phyloP scores from a whole-genome alignment of 23 red algal genomes.

The Gracilaria vermiculophylla region DNA sequence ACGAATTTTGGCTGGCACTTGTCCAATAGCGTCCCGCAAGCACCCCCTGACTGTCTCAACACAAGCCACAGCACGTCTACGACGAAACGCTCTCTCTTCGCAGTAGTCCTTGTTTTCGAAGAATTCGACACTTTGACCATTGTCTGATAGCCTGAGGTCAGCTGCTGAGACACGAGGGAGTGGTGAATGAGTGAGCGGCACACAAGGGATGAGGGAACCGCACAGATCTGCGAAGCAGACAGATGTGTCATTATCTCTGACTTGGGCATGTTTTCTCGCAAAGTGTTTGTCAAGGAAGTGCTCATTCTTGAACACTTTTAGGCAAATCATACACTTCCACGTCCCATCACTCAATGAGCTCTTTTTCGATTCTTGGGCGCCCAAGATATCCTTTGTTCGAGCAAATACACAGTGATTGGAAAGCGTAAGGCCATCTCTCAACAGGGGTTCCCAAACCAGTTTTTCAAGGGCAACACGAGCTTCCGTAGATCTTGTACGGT shows the following conservation, averaged over 20 bases:
- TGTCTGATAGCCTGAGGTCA: neutral
- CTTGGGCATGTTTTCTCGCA: slow-evolving; percentile 34
- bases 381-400: slow-evolving; percentile 27
- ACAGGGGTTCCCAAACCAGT: slow-evolving; percentile 37
- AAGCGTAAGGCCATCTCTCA: slow-evolving; percentile 1
- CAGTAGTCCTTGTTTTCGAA: slow-evolving; percentile 34
- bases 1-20: neutral
- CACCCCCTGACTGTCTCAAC: slow-evolving; percentile 10
- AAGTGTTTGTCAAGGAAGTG: slow-evolving; percentile 66
- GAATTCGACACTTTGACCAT: neutral
- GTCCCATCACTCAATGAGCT: neutral
- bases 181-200: neutral
- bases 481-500: slow-evolving; percentile 59
- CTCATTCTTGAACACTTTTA: slow-evolving; percentile 47
- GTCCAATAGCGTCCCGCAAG: neutral
- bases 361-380: slow-evolving; percentile 36
- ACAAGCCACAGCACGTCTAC: slow-evolving; percentile 17
- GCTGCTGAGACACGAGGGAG: slow-evolving; percentile 15
- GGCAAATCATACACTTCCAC: slow-evolving; percentile 56
- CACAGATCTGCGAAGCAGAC: slow-evolving; percentile 62
- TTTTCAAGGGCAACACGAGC: slow-evolving; percentile 27
- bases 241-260: slow-evolving; percentile 14
- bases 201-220: slow-evolving; percentile 35
- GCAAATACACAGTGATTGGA: slow-evolving; percentile 34
- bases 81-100: neutral